Conservation (phyloP, 2,329 filamentous ascomycete species). For the Dothideomycetes sp. region DNA sequence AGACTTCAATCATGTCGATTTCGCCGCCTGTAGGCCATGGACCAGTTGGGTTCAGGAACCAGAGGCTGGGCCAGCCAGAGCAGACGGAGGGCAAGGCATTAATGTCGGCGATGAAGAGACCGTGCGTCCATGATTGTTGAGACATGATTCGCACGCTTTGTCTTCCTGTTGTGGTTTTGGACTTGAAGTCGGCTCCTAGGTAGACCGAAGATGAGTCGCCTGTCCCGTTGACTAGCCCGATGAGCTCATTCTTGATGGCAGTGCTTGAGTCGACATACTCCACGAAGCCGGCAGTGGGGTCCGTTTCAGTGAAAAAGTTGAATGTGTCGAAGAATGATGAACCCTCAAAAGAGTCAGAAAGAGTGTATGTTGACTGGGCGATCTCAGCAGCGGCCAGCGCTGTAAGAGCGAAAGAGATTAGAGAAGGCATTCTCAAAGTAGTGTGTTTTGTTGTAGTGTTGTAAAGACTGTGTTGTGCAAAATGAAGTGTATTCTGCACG, state of each 20-base stretch:
- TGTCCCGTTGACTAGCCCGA: conserved; percentile 29
- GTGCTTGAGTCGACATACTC: conserved; percentile 11
- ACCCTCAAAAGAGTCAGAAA: conserved; percentile 19
- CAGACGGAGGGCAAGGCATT: conserved; percentile 41
- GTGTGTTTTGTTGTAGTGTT: too few relatives aligned
- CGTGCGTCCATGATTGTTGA: conserved; percentile 34
- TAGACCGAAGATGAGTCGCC: conserved; percentile 21
- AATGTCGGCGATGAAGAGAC: conserved; percentile 41
- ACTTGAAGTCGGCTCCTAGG: conserved; percentile 33
- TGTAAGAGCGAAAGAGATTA: not conserved
- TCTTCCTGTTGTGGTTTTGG: conserved; percentile 25
- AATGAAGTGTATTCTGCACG: too few relatives aligned
- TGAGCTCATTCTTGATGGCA: conserved; percentile 26
- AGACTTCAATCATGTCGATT: conserved; percentile 39
- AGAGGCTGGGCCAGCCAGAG: conserved; percentile 42
- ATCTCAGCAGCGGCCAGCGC: conserved; percentile 11
- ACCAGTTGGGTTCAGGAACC: conserved; percentile 23
- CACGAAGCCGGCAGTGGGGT: conserved; percentile 32
- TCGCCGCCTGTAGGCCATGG: conserved; percentile 32
- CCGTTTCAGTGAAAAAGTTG: conserved; percentile 29
- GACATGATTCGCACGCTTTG: conserved; percentile 36
- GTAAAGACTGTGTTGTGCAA: too few relatives aligned
- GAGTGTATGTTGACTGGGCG: conserved; percentile 14
- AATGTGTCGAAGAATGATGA: conserved; percentile 34
- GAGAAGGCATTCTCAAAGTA: conserved; percentile 6